A percentile compares a stretch with the other conserved stretches of the same genome.
These are phyloP conservation scores for Penicillium aurantiogriseum DNA, from an alignment of 2,329 filamentous ascomycete genomes.

Conservation along the genomic window DNA sequence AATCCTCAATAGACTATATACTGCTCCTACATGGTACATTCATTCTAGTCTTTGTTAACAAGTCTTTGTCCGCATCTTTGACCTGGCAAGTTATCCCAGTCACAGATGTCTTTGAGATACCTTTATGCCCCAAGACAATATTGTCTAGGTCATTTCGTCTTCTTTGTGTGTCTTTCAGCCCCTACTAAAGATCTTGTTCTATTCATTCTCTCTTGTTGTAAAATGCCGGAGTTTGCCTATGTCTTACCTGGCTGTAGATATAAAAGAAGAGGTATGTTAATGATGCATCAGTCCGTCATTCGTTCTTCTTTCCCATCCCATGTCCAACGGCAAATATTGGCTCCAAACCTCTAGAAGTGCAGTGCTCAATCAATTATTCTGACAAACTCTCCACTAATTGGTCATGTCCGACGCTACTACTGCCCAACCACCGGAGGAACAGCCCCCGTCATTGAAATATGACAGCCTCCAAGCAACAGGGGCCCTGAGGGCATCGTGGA, in stretches of 20 bases:
- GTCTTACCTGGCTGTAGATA: neutral
- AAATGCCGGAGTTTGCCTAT: no score
- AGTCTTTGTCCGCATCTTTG: neutral
- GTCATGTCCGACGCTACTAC: neutral
- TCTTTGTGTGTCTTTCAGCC: neutral
- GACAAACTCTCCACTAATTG: neutral
- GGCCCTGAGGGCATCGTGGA: neutral
- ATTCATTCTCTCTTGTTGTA: neutral
- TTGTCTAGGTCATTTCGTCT: neutral
- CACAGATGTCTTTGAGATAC: neutral
- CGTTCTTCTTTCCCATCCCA: no score
- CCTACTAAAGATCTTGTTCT: neutral
- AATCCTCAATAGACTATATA: neutral
- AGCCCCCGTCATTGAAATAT: neutral
- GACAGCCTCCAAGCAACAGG: neutral
- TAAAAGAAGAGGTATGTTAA: neutral
- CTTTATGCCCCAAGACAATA: neutral
- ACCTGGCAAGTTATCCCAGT: neutral
- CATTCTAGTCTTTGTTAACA: neutral
- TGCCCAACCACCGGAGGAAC: neutral
- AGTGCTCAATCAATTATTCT: neutral
- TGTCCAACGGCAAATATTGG: neutral
- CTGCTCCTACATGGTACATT: neutral
- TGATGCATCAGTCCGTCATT: no score
- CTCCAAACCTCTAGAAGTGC: neutral